phyloP scores from a whole-genome alignment of 1,284 basidiomycete genomes.

The Ceratobasidium sp. region DNA sequence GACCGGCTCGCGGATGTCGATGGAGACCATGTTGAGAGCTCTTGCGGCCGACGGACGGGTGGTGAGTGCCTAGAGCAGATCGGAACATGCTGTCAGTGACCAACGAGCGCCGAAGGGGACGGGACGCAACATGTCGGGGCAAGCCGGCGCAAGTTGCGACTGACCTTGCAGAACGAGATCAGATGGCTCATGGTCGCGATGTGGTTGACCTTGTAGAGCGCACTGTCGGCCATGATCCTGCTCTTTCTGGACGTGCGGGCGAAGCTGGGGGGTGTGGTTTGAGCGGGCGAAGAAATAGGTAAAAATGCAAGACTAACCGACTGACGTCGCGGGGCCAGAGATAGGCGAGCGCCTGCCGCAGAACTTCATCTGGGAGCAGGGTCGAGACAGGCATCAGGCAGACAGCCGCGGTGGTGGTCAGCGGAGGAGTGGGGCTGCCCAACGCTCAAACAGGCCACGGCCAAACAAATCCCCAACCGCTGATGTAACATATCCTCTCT shows the following conservation, averaged over 20 bases:
- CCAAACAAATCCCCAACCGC: conserved; percentile 20
- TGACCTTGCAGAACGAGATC: conserved; percentile 33
- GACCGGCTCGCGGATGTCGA: conserved; percentile 28
- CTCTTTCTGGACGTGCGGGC: conserved; percentile 18
- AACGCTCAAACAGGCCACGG: not conserved
- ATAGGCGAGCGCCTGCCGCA: conserved; percentile 9
- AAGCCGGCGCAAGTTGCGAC: not conserved
- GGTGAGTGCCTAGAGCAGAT: conserved; percentile 9
- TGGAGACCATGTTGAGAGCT: conserved; percentile 35
- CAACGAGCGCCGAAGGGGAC: conserved; percentile 2
- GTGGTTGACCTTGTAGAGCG: conserved; percentile 31
- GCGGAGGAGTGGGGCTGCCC: not conserved
- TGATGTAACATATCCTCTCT: not conserved
- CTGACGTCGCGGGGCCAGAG: conserved; percentile 30
- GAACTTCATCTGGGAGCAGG: conserved; percentile 12
- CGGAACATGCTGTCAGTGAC: not conserved
- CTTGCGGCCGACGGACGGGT: conserved; percentile 17
- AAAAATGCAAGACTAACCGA: conserved; percentile 25
- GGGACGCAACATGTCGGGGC: not conserved
- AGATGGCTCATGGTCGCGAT: conserved; percentile 28
- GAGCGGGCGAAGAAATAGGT: not conserved
- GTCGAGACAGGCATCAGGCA: conserved; percentile 8
- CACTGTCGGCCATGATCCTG: conserved; percentile 13
- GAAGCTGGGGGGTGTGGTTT: conserved; percentile 3
- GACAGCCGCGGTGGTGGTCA: not conserved